Base-by-base conservation (phyloP, 2,329 filamentous ascomycete species). In the Fusarium proliferatum region DNA sequence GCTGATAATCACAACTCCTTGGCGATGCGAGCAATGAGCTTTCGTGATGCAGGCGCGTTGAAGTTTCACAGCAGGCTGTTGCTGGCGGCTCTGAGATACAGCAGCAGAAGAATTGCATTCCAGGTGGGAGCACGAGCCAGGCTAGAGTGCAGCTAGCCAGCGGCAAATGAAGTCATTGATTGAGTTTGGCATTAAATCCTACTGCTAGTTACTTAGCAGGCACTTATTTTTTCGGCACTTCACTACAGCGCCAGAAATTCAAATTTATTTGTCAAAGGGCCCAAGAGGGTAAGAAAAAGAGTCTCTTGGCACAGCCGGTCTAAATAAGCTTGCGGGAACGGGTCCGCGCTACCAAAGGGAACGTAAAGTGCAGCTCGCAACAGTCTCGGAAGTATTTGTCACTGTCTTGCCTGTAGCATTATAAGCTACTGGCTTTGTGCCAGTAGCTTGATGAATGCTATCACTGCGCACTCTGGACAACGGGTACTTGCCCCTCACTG, bases 361-460 rank as follows among this genome's bases (percentile, higher is more conserved):
- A 19, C 34, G 8, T 6, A 23, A 23, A 19, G 6, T 19, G 30
- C n/a, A 9, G 11, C 30, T 34, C 13, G 7, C 19, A 30, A 23
- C 21, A 23, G 10, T 17, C 28, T 13, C 21, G n/a, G 10, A 9
- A n/a, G 1, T 5, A 49, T 49, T 49, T 49, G 21, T 49, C 28
- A n/a, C 2, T 26, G 8, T 6, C 0, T 2, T 19, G 9, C 11
- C 10, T 13, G 11, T 9, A 19, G 7, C 2, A 5, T 4, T 5
- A 21, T 4, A 13, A 13, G 11, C 5, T 13, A 5, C 42, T 19
- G 1, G 26, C 5, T 21, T 10, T 28, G 4, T 28, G 5, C 17
- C 15, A 9, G 4, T 26, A 28, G 12, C 9, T 9, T 7, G 7
- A 16, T n/a, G 19, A n/a, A 30, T 30, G 13, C 6, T 16, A 11